Evolutionary conservation across 306 rosid genomes (phyloP), one percentile per base, ranked within the genome.

Genomic region (Fragaria vesca): DNA sequence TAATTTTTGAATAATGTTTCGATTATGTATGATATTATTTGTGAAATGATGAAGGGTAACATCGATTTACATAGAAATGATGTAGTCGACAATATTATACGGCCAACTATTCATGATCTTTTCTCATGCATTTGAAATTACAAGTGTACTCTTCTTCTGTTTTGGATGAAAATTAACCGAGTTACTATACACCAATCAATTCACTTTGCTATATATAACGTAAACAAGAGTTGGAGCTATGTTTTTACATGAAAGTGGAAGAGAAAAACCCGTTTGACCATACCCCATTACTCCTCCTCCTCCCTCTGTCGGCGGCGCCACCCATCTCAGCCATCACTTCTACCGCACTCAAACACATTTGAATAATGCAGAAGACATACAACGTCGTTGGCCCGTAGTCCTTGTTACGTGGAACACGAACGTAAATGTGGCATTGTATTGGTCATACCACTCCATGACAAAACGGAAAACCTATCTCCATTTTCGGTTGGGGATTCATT

Each of bases 241-340:
- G 21, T 67, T 67, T 68, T 54, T 38, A 75, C 82, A 63, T 58
- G 40, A 69, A 74, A 76, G 12, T 66, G 70, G 30, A 79, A 87
- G 93, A 83, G 69, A 32, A 70, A 87, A 83, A 66, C 18, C 71
- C 86, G 91, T 87, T 66, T 11, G 24, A 78, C 87, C 91, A 80
- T 79, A 52, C 30, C 24, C 13, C 32, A 18, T 54, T 12, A 5
- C 75, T 30, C 32, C n/a, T 66, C 73, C 34, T 52, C 62, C 62
- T 66, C 73, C 34, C 15, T 4, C 65, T 60, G 34, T 71, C 79
- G 81, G 68, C 84, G 78, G 50, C 85, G 38, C 82, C 86, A 50
- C 81, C 78, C 58, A 1, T 62, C 40, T 13, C 42, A 58, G 65
- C 34, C 65, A 58, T 28, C 34, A 4, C 65, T 58, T 54, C 65